These are phyloP conservation scores for Penicillium mononematosum DNA, from an alignment of 495 filamentous ascomycete species.

Conservation along the genomic window DNA sequence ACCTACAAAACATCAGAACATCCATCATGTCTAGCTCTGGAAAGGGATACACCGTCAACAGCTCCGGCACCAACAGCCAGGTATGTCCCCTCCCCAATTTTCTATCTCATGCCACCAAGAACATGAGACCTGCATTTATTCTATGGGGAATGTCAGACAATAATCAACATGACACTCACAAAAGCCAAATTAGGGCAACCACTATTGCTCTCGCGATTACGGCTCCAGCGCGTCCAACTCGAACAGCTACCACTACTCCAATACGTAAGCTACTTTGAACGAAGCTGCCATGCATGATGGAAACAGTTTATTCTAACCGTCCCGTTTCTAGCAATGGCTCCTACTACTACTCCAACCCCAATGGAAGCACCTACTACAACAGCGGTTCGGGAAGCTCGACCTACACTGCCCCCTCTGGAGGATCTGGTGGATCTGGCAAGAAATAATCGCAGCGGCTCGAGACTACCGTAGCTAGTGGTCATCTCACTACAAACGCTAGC, in stretches of 20 bases:
- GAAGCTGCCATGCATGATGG: neutral
- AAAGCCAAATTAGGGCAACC: slow-evolving; percentile 41
- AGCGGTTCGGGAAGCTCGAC: slow-evolving; percentile 39
- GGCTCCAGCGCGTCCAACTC: slow-evolving; percentile 39
- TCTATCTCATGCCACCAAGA: neutral
- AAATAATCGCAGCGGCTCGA: slow-evolving; percentile 3
- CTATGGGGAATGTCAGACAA: neutral
- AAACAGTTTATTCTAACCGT: neutral
- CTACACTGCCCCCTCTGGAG: slow-evolving; percentile 33
- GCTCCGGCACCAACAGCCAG: slow-evolving; percentile 51
- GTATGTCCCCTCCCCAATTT: slow-evolving; percentile 20
- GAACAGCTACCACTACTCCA: slow-evolving; percentile 53
- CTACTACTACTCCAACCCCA: slow-evolving; percentile 54
- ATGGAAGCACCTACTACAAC: slow-evolving; percentile 54
- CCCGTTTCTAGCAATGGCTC: slow-evolving; percentile 40
- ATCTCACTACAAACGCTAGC: too few species aligned
- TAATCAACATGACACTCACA: neutral
- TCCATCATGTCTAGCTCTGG: slow-evolving; percentile 27
- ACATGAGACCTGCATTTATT: neutral
- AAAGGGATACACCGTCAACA: slow-evolving; percentile 37
- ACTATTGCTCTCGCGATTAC: slow-evolving; percentile 52
- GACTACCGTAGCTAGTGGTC: too few species aligned
- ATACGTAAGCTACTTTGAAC: slow-evolving; percentile 29
- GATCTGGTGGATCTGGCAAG: slow-evolving; percentile 17
- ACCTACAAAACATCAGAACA: neutral